These are phyloP conservation scores for Penicillium samsonianum DNA, from an alignment of 495 filamentous ascomycete species.

Conservation along the genomic window DNA sequence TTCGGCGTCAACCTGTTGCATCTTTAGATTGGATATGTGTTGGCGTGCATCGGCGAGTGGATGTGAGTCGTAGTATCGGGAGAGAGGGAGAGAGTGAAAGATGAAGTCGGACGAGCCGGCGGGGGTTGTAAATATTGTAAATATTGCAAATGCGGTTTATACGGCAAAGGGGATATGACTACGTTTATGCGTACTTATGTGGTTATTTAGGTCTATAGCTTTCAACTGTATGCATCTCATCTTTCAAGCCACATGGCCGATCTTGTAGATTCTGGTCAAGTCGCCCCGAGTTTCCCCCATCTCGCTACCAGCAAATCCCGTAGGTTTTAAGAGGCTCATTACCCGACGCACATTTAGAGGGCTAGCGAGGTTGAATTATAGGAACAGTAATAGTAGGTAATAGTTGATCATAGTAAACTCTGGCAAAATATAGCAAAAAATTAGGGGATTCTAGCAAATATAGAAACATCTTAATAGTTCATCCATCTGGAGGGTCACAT, in stretches of 20 bases:
- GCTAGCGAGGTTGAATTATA: background rate
- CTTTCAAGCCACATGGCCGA: background rate
- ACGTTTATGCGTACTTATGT: background rate
- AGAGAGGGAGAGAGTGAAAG: background rate
- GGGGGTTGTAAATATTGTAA: slow-evolving; percentile 4
- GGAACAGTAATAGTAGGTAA: background rate
- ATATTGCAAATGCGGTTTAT: slow-evolving; percentile 4
- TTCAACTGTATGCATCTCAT: background rate
- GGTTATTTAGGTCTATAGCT: background rate
- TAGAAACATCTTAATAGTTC: background rate
- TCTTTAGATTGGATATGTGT: slow-evolving; percentile 17
- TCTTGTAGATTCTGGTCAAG: slow-evolving; percentile 1
- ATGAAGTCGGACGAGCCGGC: slow-evolving; percentile 7
- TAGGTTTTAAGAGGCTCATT: slow-evolving; percentile 7
- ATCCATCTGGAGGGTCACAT: slow-evolving; percentile 10
- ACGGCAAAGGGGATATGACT: slow-evolving; percentile 3
- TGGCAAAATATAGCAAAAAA: background rate
- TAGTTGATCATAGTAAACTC: background rate
- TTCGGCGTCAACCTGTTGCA: slow-evolving; percentile 49
- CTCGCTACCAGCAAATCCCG: slow-evolving; percentile 12
- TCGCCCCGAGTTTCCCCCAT: slow-evolving; percentile 5
- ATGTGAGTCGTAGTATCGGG: background rate
- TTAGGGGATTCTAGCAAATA: background rate
- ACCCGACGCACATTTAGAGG: background rate
- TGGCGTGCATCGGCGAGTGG: background rate